Conservation (phyloP, 306 rosid species). For the Cyclanthera cordifolia region DNA sequence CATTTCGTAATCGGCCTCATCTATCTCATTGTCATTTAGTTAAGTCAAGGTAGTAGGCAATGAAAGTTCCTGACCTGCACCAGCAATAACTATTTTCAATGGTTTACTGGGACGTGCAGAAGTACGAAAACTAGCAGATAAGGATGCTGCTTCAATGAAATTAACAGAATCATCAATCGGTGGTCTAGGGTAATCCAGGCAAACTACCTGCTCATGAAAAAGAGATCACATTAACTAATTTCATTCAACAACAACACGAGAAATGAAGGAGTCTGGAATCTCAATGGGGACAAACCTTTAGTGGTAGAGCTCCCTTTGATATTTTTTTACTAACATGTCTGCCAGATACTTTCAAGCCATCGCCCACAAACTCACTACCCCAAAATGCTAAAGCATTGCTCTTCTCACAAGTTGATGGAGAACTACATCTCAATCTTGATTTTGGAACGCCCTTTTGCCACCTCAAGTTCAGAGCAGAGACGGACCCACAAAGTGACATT, state of each 20-base stretch:
- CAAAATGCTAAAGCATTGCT: constrained; percentile 35
- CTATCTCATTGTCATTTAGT: neutral
- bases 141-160: constrained; percentile 67
- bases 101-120: constrained; percentile 64
- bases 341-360: constrained; percentile 20
- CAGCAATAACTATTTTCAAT: constrained; percentile 66
- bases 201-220: constrained; percentile 38
- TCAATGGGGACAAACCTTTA: constrained; percentile 31
- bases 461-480: constrained; percentile 45
- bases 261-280: neutral
- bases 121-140: constrained; percentile 65
- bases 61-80: constrained; percentile 56
- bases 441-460: constrained; percentile 14
- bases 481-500: constrained; percentile 53
- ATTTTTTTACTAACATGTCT: constrained; percentile 17
- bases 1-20: neutral
- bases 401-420: constrained; percentile 14
- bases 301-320: constrained; percentile 28
- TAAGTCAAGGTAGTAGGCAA: neutral
- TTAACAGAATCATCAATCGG: constrained; percentile 63
- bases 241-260: constrained; percentile 2
- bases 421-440: constrained; percentile 19
- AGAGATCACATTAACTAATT: neutral
- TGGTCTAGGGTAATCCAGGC: constrained; percentile 82
- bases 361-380: constrained; percentile 41